These are phyloP conservation scores for Camellia sinensis DNA, from an alignment of 148 eudicot genomes.

Conservation along the genomic window DNA sequence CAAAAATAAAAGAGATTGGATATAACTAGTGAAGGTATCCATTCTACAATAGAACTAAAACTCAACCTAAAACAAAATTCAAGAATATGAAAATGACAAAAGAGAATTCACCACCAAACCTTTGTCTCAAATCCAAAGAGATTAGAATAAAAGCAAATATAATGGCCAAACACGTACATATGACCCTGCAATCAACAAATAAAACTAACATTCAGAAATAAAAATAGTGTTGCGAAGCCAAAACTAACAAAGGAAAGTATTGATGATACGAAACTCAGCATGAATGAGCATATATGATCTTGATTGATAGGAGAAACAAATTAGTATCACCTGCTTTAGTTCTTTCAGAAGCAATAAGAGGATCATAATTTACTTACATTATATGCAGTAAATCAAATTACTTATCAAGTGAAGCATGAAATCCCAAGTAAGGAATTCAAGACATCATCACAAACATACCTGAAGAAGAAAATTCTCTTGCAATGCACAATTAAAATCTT, in stretches of 20 bases:
- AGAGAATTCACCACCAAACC: conserved; percentile 39
- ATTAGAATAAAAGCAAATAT: conserved; percentile 92
- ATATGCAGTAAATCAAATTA: conserved; percentile 3
- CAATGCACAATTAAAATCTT: conserved; percentile 94
- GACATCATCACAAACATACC: conserved; percentile 35
- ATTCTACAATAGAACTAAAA: conserved; percentile 2
- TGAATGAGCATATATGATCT: background rate
- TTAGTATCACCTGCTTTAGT: background rate
- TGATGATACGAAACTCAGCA: background rate
- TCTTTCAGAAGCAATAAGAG: background rate
- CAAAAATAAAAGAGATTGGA: background rate
- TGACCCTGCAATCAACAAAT: conserved; percentile 79
- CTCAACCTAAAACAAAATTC: background rate
- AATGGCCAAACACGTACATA: conserved; percentile 83
- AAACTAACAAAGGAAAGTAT: background rate
- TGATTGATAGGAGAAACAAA: background rate
- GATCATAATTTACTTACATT: background rate
- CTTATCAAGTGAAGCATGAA: conserved; percentile 7
- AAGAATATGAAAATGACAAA: conserved; percentile 5
- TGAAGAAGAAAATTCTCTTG: conserved; percentile 97
- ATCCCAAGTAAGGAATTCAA: background rate
- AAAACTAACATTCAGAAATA: conserved; percentile 16
- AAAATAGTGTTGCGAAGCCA: background rate
- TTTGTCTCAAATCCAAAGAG: conserved; percentile 98
- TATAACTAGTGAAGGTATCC: background rate